Conservation (phyloP, 2,329 filamentous ascomycete genomes). For the Calonectria pseudoreteaudii region DNA sequence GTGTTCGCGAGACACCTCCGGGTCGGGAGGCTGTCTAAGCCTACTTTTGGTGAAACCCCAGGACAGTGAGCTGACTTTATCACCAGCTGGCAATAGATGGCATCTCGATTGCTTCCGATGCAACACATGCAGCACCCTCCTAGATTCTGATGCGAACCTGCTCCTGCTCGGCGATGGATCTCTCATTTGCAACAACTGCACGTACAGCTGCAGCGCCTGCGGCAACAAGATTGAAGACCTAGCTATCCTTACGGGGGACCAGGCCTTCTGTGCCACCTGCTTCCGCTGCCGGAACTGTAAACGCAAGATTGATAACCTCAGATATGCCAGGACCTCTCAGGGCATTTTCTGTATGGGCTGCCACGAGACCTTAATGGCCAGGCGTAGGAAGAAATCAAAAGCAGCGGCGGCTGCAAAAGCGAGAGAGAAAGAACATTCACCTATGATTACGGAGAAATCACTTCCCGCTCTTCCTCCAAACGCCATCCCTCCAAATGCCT, state of each 20-base stretch:
- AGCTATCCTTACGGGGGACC: constrained; percentile 95
- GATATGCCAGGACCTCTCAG: constrained; percentile 96
- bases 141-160: constrained; percentile 98
- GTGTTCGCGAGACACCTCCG: constrained; percentile 13
- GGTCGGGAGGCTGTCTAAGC: constrained; percentile 25
- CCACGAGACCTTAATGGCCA: constrained; percentile 95
- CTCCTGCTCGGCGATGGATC: constrained; percentile 97
- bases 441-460: constrained; percentile 88
- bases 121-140: constrained; percentile 92
- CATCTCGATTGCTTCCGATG: constrained; percentile 99
- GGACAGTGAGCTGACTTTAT: constrained; percentile 43
- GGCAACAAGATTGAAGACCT: constrained; percentile 98
- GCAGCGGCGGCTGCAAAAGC: constrained; percentile 69
- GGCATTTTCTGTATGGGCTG: constrained; percentile 99
- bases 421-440: constrained; percentile 72
- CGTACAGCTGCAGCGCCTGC: constrained; percentile 97
- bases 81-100: constrained; percentile 91
- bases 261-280: constrained; percentile 97
- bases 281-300: constrained; percentile 99
- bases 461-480: constrained; percentile 89
- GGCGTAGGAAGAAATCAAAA: constrained; percentile 88
- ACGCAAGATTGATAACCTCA: constrained; percentile 96
- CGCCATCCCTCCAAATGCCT: constrained; percentile 72
- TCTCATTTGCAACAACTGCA: constrained; percentile 99
- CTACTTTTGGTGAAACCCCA: constrained; percentile 6